Percentiles rank a stretch among this genome's conserved stretches.
These are phyloP conservation scores for Waltergamsia citrina DNA, from an alignment of 2,329 filamentous ascomycete species.

Conservation along the genomic window DNA sequence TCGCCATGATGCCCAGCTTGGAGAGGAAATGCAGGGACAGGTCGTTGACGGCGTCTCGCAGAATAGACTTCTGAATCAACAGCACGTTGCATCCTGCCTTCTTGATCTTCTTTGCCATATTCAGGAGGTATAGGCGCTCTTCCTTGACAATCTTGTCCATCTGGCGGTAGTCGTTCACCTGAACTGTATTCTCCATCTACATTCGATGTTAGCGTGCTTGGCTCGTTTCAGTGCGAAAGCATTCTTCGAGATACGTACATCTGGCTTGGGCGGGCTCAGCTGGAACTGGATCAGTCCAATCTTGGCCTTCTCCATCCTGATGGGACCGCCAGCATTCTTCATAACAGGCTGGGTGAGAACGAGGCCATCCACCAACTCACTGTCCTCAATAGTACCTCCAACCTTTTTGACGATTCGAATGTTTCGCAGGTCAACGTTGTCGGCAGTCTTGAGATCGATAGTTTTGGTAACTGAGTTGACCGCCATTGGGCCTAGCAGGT, in stretches of 20 bases:
- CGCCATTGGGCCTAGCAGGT: constrained; percentile 91
- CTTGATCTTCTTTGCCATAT: constrained; percentile 99
- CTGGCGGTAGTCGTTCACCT: constrained; percentile 98
- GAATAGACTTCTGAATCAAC: constrained; percentile 96
- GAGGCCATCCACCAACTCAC: constrained; percentile 90
- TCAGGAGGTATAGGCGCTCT: constrained; percentile 93
- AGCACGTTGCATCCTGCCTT: constrained; percentile 99
- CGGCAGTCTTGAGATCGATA: constrained; percentile 89
- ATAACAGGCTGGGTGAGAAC: constrained; percentile 88
- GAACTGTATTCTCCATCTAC: constrained; percentile 98
- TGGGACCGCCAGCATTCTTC: constrained; percentile 86
- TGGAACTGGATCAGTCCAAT: constrained; percentile 99
- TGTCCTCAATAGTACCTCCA: constrained; percentile 96
- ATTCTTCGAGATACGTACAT: constrained; percentile 49
- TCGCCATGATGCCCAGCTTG: constrained; percentile 87
- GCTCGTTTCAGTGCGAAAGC: not conserved
- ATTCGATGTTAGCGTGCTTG: not conserved
- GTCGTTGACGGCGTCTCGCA: constrained; percentile 96
- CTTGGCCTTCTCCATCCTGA: constrained; percentile 91
- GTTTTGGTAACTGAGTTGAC: constrained; percentile 94
- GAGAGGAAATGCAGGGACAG: constrained; percentile 94
- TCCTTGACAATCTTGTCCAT: constrained; percentile 99
- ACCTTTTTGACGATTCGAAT: constrained; percentile 97
- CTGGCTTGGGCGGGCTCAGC: constrained; percentile 93
- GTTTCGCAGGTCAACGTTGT: constrained; percentile 94